Conservation (phyloP, 805 yeast species). For the Teunomyces aglyptinius region DNA sequence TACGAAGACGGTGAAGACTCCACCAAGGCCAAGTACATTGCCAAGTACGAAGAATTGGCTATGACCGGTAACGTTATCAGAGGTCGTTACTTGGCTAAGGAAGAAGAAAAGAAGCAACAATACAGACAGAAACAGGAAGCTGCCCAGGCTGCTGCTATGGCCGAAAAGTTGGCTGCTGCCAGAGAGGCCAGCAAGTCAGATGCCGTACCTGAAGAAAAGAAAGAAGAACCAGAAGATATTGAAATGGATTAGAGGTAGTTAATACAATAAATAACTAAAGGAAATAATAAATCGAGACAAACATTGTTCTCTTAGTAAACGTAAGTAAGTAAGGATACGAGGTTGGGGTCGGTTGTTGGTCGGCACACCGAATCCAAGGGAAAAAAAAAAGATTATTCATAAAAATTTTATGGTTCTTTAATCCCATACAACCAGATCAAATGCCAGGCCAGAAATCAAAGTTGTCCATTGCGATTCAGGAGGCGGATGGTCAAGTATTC, state of each 20-base stretch:
- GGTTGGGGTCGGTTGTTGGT: neutral
- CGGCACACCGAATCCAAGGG: neutral
- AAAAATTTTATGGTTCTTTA: neutral
- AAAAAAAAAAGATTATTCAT: neutral
- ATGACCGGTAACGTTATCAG: constrained; percentile 90
- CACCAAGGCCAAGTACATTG: constrained; percentile 93
- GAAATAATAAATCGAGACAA: neutral
- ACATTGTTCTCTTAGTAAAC: too few relatives aligned
- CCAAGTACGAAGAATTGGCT: constrained; percentile 96
- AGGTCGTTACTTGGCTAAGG: constrained; percentile 91
- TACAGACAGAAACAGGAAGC: constrained; percentile 85
- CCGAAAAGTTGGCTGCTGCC: constrained; percentile 78
- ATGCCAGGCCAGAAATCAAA: constrained; percentile 36
- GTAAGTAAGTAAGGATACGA: neutral
- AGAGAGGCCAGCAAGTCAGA: constrained; percentile 50
- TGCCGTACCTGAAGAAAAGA: constrained; percentile 14
- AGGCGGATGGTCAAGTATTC: constrained; percentile 29
- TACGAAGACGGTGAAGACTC: constrained; percentile 97
- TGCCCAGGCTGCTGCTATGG: constrained; percentile 75
- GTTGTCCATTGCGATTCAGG: constrained; percentile 43
- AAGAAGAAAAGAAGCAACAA: constrained; percentile 93
- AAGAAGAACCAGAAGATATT: constrained; percentile 26
- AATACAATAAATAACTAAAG: neutral
- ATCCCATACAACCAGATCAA: neutral
- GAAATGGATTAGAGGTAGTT: constrained; percentile 30